Evolutionary conservation across 768 basidiomycete species (phyloP).

Genomic region (Albatrellus ellisii): DNA sequence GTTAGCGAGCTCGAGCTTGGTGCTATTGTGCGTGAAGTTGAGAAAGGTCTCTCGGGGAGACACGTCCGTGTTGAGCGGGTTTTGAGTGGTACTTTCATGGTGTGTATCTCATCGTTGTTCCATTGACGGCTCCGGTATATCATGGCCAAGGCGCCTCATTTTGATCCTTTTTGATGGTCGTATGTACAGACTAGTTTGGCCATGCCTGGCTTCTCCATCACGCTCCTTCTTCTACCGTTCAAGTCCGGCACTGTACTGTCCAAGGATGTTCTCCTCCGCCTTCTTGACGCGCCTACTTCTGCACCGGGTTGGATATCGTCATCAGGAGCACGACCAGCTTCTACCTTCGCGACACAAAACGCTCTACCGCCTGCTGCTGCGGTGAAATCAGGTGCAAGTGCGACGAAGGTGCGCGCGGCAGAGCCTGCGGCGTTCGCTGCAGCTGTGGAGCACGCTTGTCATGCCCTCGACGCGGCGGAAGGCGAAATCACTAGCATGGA

Average conservation of each 20-base stretch:
- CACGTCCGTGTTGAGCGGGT: conserved; percentile 49
- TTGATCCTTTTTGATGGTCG: not conserved
- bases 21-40: conserved; percentile 51
- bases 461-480: conserved; percentile 63
- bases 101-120: conserved; percentile 17
- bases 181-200: conserved; percentile 65
- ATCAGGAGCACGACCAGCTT: conserved; percentile 28
- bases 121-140: no score
- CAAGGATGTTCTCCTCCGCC: conserved; percentile 36
- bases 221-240: conserved; percentile 62
- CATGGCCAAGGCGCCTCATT: no score
- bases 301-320: conserved; percentile 85
- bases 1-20: conserved; percentile 72
- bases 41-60: conserved; percentile 37
- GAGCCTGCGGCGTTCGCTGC: conserved; percentile 38
- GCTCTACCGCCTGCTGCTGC: conserved; percentile 6
- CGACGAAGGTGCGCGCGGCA: conserved; percentile 21
- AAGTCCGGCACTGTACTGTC: conserved; percentile 26
- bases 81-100: conserved; percentile 81
- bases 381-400: not conserved
- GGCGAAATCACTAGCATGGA: conserved; percentile 89
- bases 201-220: conserved; percentile 87
- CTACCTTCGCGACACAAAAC: conserved; percentile 3
- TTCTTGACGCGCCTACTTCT: conserved; percentile 54
- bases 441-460: conserved; percentile 45